Percentiles rank a stretch among this genome's conserved stretches.
These are phyloP conservation scores for Pseudozyma thailandica DNA, from an alignment of 1,284 basidiomycete genomes.

Conservation along the genomic window DNA sequence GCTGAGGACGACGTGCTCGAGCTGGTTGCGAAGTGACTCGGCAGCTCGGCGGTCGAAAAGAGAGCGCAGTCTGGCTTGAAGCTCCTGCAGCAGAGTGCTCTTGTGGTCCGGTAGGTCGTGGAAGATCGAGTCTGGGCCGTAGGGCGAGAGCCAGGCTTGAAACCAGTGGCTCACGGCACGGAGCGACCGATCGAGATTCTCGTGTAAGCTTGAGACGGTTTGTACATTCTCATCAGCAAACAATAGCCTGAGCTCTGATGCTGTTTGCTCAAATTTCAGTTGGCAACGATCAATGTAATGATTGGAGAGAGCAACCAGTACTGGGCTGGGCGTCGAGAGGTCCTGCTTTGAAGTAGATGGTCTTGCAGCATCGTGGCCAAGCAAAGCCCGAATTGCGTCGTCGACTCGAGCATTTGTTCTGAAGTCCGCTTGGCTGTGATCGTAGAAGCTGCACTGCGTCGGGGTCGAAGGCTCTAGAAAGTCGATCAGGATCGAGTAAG, in stretches of 20 bases:
- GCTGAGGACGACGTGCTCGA: slow-evolving; percentile 18
- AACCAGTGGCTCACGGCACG: slow-evolving; percentile 19
- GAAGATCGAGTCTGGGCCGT: slow-evolving; percentile 18
- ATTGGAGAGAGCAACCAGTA: slow-evolving; percentile 26
- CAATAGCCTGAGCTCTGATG: slow-evolving; percentile 1
- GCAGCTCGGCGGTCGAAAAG: slow-evolving; percentile 12
- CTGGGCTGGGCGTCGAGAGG: slow-evolving; percentile 18
- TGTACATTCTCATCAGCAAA: neutral
- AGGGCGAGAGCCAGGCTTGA: slow-evolving; percentile 32
- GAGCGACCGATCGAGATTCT: slow-evolving; percentile 13
- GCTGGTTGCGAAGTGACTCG: slow-evolving; percentile 11
- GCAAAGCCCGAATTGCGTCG: slow-evolving; percentile 4
- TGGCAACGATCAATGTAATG: slow-evolving; percentile 25
- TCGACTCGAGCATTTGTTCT: neutral
- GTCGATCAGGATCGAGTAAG: slow-evolving; percentile 14
- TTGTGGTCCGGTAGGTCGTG: slow-evolving; percentile 2
- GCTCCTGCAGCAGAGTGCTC: slow-evolving; percentile 7
- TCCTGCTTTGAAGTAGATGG: slow-evolving; percentile 27
- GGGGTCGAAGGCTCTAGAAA: slow-evolving; percentile 24
- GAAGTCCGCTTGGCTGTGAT: neutral
- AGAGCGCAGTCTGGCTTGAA: slow-evolving; percentile 24
- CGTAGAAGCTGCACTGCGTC: slow-evolving; percentile 14
- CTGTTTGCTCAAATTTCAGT: neutral
- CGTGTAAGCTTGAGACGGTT: neutral
- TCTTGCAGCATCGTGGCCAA: slow-evolving; percentile 4